A percentile compares a stretch with the other conserved stretches of the same genome.
These are phyloP conservation scores for Zostera marina DNA, from an alignment of 116 monocot species.

Conservation along the genomic window DNA sequence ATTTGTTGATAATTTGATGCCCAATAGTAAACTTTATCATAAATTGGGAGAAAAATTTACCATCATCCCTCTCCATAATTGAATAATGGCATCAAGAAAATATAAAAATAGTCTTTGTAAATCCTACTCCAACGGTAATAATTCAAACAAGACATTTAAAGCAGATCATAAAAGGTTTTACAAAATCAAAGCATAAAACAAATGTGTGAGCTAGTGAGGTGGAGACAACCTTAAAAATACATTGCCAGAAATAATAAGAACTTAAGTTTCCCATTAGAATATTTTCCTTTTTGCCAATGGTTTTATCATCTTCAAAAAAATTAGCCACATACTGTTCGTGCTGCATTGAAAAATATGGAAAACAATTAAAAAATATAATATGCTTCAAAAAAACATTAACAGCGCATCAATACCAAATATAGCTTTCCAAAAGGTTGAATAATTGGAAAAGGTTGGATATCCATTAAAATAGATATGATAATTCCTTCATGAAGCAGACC, in stretches of 20 bases:
- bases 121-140: not conserved
- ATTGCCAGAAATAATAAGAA: constrained; percentile 75
- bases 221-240: constrained; percentile 44
- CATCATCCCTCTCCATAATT: too few relatives aligned
- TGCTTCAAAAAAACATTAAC: not conserved
- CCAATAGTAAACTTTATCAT: too few relatives aligned
- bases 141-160: not conserved
- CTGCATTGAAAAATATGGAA: constrained; percentile 17
- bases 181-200: not conserved
- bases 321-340: constrained; percentile 25
- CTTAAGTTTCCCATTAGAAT: constrained; percentile 51
- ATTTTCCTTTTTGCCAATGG: constrained; percentile 43
- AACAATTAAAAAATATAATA: not conserved
- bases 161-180: not conserved
- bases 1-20: not conserved
- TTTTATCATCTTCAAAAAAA: constrained; percentile 26
- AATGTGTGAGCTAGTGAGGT: not conserved
- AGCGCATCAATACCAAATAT: constrained; percentile 25
- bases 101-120: not conserved
- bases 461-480: constrained; percentile 51
- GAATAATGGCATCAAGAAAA: too few relatives aligned
- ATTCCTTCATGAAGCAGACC: constrained; percentile 56
- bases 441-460: constrained; percentile 63
- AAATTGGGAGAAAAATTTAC: too few relatives aligned
- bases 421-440: constrained; percentile 59